Percentiles rank a stretch among this genome's conserved stretches.
phyloP scores from a whole-genome alignment of 2,329 filamentous ascomycete genomes.

The Ceratocystis cubensis region DNA sequence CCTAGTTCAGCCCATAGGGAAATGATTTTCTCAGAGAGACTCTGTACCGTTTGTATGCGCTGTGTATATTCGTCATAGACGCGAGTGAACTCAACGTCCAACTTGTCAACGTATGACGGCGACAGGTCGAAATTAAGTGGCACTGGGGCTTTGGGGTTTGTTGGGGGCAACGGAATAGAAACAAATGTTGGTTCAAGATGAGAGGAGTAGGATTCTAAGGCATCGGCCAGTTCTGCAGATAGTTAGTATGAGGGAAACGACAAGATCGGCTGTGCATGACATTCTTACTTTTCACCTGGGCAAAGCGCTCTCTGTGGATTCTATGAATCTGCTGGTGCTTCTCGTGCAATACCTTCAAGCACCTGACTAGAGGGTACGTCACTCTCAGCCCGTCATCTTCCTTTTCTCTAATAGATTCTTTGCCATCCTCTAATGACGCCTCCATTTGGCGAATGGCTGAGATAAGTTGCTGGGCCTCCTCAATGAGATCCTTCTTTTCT shows the following conservation, averaged over 20 bases:
- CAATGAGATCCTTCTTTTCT: slow-evolving; percentile 83
- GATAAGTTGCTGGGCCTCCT: slow-evolving; percentile 77
- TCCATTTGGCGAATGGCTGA: slow-evolving; percentile 89
- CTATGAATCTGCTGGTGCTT: slow-evolving; percentile 71
- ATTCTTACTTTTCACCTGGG: slow-evolving; percentile 79
- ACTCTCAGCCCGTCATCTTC: slow-evolving; percentile 59
- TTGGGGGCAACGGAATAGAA: slow-evolving; percentile 72
- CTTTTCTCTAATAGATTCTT: slow-evolving; percentile 50
- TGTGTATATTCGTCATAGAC: slow-evolving; percentile 95
- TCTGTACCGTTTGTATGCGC: slow-evolving; percentile 62
- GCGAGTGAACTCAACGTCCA: slow-evolving; percentile 83
- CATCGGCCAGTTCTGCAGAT: slow-evolving; percentile 68
- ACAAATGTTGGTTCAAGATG: slow-evolving; percentile 87
- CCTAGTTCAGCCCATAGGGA: slow-evolving; percentile 92
- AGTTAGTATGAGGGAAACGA: neutral
- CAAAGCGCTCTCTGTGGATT: slow-evolving; percentile 79
- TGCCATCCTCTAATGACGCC: slow-evolving; percentile 66
- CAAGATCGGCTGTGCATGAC: neutral
- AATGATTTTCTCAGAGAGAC: slow-evolving; percentile 72
- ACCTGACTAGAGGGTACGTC: slow-evolving; percentile 70
- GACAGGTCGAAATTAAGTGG: slow-evolving; percentile 87
- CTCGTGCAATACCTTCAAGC: slow-evolving; percentile 69
- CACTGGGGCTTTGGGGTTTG: slow-evolving; percentile 59
- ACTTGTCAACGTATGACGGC: slow-evolving; percentile 67
- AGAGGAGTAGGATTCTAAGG: slow-evolving; percentile 88